A percentile compares a stretch with the other conserved stretches of the same genome.
phyloP scores from a whole-genome alignment of 208 protist species.

The Plasmodiophora brassicae region DNA sequence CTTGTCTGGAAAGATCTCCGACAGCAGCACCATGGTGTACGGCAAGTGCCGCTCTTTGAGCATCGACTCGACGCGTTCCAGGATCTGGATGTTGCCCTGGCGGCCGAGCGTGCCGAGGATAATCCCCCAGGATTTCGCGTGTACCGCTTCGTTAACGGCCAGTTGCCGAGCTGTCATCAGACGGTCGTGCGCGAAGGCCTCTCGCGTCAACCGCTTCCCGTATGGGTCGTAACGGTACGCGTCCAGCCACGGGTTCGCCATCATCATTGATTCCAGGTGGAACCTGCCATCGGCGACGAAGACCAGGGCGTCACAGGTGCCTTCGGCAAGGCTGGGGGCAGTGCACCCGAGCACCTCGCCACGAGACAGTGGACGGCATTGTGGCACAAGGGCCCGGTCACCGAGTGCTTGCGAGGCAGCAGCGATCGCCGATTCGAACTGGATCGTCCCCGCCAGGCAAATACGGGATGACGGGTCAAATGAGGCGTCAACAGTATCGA shows the following conservation, averaged over 20 bases:
- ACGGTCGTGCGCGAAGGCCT: slow-evolving; percentile 69
- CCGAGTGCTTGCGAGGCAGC: neutral
- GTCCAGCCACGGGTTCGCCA: slow-evolving; percentile 83
- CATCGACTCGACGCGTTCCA: slow-evolving; percentile 77
- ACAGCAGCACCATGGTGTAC: slow-evolving; percentile 83
- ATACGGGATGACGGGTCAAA: neutral
- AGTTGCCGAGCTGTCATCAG: slow-evolving; percentile 78
- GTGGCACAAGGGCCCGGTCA: neutral
- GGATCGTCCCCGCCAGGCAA: slow-evolving; percentile 3
- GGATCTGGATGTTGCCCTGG: slow-evolving; percentile 85
- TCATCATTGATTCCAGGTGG: slow-evolving; percentile 96
- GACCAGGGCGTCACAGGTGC: slow-evolving; percentile 68
- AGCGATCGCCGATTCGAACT: slow-evolving; percentile 32
- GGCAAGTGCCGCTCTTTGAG: slow-evolving; percentile 67
- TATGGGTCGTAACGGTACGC: slow-evolving; percentile 91
- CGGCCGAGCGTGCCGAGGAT: slow-evolving; percentile 93
- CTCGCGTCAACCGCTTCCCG: slow-evolving; percentile 78
- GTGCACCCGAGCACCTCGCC: slow-evolving; percentile 95
- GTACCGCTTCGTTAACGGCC: slow-evolving; percentile 67
- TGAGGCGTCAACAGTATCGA: neutral
- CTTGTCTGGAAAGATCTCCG: slow-evolving; percentile 93
- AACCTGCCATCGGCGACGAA: slow-evolving; percentile 97
- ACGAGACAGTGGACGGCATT: slow-evolving; percentile 4
- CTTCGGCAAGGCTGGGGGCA: slow-evolving; percentile 74
- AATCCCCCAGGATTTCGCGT: slow-evolving; percentile 83